Base-by-base conservation (phyloP, 495 filamentous ascomycete genomes). In the Tetracladium marchalianum region DNA sequence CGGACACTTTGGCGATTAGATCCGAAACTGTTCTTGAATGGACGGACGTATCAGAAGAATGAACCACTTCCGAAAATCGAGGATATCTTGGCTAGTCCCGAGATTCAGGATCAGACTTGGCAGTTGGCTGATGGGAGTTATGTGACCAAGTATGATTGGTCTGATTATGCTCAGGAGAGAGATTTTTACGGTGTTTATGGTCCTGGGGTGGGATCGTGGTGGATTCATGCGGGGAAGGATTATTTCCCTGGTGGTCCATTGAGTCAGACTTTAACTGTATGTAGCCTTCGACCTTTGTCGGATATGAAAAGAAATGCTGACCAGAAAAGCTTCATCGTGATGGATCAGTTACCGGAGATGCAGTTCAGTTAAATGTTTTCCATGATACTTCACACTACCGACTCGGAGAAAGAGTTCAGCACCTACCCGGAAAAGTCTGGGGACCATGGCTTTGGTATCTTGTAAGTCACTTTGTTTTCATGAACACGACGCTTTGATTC, bases 381-480 rank as follows among this genome's bases (percentile, higher is more conserved):
- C 64, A 68, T 46, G 66, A 66, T 16, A 67, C 66, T 9, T 27
- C 22, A 7, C 22, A 27, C 7, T 27, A 27, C 22, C 22, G 22
- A 27, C 22, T 27, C 22, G 22, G 22, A 27, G 22, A 27, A 27
- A 27, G 22, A 27, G 22, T 27, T 7, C 3, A 27, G 22, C 66
- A 70, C 40, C 53, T 57, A 0, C 58, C 56, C 11, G 63, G 62
- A 5, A 68, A 68, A 53, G 60, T 56, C 2, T 67, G 65, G 54
- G 66, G 66, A 4, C 66, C 66, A 0, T 70, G 66, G 66, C 52
- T 67, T 39, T 65, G 62, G 63, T 66, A 66, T 49, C 44, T 66
- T 51, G 60, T 62, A 50, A 40, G 59, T 48, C 11, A 12, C 15
- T 15, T 13, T 13, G 13, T 8, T 12, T 7, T 27, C 22, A 27